Base-by-base conservation (phyloP, 176 grass and related monocot species). In the Oryza rufipogon region DNA sequence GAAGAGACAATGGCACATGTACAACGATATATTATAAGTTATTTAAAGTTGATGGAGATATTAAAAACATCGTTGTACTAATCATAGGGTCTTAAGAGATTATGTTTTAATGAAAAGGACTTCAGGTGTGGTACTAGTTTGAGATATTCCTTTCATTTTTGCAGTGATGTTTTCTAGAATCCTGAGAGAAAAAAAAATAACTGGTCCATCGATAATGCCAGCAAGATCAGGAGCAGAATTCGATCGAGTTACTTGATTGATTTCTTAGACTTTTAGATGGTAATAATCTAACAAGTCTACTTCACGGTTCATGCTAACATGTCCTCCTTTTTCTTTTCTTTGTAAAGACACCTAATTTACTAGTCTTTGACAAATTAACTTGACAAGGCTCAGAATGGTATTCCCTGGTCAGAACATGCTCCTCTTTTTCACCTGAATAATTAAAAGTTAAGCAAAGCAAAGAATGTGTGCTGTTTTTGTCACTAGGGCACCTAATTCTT, bases 341-440 rank as follows among this genome's bases (percentile, higher is more conserved):
- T 38, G 5, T 61, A 58, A 19, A 20, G 38, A 32, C 7, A 58
- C 19, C 47, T 68, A 20, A 11, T 20, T 32, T 56, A 69, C 48
- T 3, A 9, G 33, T 49, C 48, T 52, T 25, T 19, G 0, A 52
- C 44, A 25, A 52, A 30, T 30, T 30, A 30, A 49, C 16, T 11
- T 68, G 77, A 70, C 11, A 51, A 20, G 26, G 26, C 26, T 25
- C n/a, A 16, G 9, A 38, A 70, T 69, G 26, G 65, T 16, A 17
- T 41, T 80, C 72, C 20, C n/a, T 73, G 56, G 30, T 25, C 49
- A 71, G 60, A 64, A 67, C 65, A 44, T 80, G 30, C 12, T 44
- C 63, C 71, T 75, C 9, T 75, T 67, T 48, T 48, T 70, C 79
- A 64, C 6, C 10, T 8, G 45, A 75, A 36, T 15, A 77, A 85